Evolutionary conservation across 106 monocot species (phyloP).

Genomic region (Agapanthus africanus): DNA sequence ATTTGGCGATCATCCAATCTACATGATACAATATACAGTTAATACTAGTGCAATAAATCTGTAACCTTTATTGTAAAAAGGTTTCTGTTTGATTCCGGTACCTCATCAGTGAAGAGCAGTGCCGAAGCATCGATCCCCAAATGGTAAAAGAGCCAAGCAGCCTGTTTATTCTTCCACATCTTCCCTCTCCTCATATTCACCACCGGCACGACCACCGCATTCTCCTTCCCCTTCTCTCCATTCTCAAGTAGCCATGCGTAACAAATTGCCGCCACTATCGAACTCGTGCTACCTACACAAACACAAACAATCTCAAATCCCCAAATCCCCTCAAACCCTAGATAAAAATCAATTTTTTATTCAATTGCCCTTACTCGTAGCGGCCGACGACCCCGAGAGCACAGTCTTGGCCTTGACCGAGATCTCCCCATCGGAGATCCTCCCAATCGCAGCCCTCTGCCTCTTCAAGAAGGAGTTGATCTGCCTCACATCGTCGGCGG

Average conservation of each 20-base stretch:
- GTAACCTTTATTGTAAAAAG: too few relatives aligned
- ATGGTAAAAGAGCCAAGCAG: conserved; percentile 48
- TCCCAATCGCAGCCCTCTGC: conserved; percentile 19
- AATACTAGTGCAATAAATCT: too few relatives aligned
- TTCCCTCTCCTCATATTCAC: conserved; percentile 34
- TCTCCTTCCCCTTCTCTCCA: conserved; percentile 13
- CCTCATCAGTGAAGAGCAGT: conserved; percentile 53
- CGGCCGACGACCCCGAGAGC: conserved; percentile 23
- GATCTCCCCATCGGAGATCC: conserved; percentile 18
- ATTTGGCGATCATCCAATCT: too few relatives aligned
- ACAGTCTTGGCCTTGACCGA: conserved; percentile 29
- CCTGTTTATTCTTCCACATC: conserved; percentile 44
- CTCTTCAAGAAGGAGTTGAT: conserved; percentile 31
- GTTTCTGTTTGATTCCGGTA: too few relatives aligned
- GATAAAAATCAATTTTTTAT: neutral
- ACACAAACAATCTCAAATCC: neutral
- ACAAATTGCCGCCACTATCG: conserved; percentile 48
- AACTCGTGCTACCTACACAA: conserved; percentile 27
- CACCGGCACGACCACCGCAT: conserved; percentile 30
- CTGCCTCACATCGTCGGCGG: conserved; percentile 4
- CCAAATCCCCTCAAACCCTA: neutral
- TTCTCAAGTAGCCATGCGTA: conserved; percentile 55
- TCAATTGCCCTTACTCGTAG: conserved; percentile 14
- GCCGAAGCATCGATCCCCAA: conserved; percentile 51
- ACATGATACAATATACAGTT: too few relatives aligned